Conservation (phyloP, 306 rosid species). For the Vigna reflexopilosa region DNA sequence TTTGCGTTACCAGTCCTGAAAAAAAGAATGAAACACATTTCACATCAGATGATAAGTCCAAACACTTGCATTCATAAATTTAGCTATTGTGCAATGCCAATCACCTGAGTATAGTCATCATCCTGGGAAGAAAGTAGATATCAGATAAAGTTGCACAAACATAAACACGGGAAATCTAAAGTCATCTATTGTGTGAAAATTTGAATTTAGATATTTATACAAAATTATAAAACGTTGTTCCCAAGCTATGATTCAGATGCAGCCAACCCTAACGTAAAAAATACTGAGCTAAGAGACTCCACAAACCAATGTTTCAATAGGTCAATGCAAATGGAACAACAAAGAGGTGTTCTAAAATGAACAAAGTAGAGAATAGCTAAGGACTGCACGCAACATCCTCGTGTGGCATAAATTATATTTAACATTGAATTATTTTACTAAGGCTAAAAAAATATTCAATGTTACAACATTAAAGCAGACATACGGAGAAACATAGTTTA, state of each 20-base stretch:
- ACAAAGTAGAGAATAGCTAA: neutral
- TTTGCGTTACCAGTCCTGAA: constrained; percentile 22
- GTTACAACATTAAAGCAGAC: neutral
- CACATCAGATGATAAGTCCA: constrained; percentile 9
- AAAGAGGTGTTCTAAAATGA: neutral
- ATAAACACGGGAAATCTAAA: constrained; percentile 23
- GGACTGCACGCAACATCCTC: neutral
- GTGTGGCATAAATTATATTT: neutral
- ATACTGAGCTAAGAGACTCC: neutral
- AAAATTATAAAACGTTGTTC: neutral
- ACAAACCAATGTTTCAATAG: neutral
- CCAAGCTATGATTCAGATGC: neutral
- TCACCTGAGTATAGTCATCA: constrained; percentile 15
- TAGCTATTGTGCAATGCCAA: constrained; percentile 14
- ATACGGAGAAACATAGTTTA: neutral
- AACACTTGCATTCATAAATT: constrained; percentile 28
- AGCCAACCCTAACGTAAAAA: neutral
- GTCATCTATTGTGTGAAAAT: constrained; percentile 1
- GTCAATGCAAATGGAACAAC: neutral
- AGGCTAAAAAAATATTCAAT: neutral
- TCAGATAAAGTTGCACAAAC: neutral
- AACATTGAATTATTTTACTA: neutral
- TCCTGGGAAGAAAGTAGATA: neutral
- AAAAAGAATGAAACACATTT: neutral
- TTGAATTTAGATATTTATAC: neutral